These are phyloP conservation scores for Suillus ampliporus DNA, from an alignment of 768 basidiomycete genomes.

Conservation along the genomic window DNA sequence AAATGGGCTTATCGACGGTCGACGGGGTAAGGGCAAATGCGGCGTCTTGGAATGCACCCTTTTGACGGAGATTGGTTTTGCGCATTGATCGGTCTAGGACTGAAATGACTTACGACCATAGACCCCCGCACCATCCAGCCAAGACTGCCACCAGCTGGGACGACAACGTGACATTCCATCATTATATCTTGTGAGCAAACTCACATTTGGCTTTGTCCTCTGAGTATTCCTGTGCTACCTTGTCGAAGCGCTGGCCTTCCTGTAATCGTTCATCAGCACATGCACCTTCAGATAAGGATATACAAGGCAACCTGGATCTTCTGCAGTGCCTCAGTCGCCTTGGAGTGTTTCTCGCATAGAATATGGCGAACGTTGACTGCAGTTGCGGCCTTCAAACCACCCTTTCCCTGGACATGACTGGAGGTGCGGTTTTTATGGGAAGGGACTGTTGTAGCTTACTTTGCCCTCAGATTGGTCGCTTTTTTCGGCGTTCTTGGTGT, in stretches of 20 bases:
- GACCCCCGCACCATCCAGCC: constrained; percentile 89
- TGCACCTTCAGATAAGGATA: not conserved
- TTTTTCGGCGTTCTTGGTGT: constrained; percentile 25
- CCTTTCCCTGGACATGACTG: constrained; percentile 49
- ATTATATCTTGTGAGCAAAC: constrained; percentile 9
- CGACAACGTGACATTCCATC: constrained; percentile 7
- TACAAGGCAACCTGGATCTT: constrained; percentile 67
- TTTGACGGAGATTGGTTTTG: constrained; percentile 15
- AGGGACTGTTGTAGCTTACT: constrained; percentile 13
- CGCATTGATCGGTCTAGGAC: constrained; percentile 5
- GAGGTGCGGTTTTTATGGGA: constrained; percentile 11
- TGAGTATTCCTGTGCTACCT: constrained; percentile 88
- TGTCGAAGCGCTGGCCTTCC: constrained; percentile 85
- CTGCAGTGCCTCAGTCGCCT: constrained; percentile 75
- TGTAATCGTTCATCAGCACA: constrained; percentile 30
- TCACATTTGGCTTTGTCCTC: constrained; percentile 90
- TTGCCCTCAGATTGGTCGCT: constrained; percentile 20
- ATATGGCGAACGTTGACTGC: constrained; percentile 88
- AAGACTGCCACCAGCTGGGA: constrained; percentile 77
- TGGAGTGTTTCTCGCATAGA: constrained; percentile 87
- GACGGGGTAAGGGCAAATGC: constrained; percentile 84
- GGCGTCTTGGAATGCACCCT: constrained; percentile 85
- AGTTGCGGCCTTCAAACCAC: constrained; percentile 75
- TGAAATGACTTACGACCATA: constrained; percentile 64
- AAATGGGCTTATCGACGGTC: constrained; percentile 67